Conservation (phyloP, 73 alveolate genomes). For the Tetrahymena malaccensis region DNA sequence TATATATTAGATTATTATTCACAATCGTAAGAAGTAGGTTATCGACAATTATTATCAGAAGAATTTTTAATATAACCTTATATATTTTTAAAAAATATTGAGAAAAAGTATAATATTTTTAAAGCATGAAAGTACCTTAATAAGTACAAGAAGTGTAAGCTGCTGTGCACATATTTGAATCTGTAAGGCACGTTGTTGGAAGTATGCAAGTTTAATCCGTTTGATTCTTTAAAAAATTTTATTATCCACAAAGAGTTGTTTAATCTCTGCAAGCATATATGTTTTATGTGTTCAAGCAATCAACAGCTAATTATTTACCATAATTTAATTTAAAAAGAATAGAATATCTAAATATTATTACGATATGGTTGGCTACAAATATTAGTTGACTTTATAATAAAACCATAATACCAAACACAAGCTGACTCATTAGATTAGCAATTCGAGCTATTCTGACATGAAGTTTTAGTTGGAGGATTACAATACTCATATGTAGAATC, state of each 20-base stretch:
- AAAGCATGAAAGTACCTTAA: background rate
- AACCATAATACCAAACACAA: background rate
- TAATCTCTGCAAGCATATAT: background rate
- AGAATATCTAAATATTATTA: no score
- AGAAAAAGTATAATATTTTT: background rate
- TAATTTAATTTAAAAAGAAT: background rate
- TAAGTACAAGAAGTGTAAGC: background rate
- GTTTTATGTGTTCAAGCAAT: background rate
- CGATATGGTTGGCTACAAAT: background rate
- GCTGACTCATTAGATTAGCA: background rate
- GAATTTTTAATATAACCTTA: background rate
- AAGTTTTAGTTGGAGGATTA: background rate
- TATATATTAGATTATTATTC: background rate
- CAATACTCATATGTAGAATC: background rate
- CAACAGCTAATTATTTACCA: background rate
- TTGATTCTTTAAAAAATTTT: background rate
- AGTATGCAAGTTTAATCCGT: background rate
- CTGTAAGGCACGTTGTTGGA: background rate
- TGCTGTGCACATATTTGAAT: background rate
- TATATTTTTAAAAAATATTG: background rate
- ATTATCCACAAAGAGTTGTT: background rate
- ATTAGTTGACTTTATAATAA: background rate
- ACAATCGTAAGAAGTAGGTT: background rate
- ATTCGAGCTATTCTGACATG: background rate
- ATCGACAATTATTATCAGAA: background rate